Evolutionary conservation across 495 filamentous ascomycete genomes (phyloP).

Genomic region (Hypoxylon crocopeplum): DNA sequence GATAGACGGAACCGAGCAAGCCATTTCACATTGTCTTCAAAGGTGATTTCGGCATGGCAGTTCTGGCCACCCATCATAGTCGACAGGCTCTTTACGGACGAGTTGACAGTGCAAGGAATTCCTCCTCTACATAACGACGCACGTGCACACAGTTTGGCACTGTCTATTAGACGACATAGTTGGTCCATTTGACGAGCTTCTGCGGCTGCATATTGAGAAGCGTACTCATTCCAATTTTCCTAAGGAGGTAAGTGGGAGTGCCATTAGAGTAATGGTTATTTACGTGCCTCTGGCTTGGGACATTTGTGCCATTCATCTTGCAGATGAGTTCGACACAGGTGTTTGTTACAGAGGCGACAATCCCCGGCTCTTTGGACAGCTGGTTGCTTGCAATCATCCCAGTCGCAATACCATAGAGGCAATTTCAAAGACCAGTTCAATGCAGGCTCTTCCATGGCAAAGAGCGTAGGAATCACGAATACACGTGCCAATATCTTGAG

Average conservation of each 20-base stretch:
- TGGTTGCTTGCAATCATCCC: slow-evolving; percentile 24
- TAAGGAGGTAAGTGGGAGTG: slow-evolving; percentile 2
- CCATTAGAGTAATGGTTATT: too few species aligned
- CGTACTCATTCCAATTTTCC: slow-evolving; percentile 17
- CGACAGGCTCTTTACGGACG: slow-evolving; percentile 17
- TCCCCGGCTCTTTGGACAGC: slow-evolving; percentile 33
- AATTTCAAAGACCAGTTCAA: background rate
- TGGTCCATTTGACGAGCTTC: slow-evolving; percentile 25
- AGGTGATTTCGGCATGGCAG: slow-evolving; percentile 37
- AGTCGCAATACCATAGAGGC: slow-evolving; percentile 27
- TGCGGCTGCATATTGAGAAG: slow-evolving; percentile 13
- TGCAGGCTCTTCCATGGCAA: background rate
- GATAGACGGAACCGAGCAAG: slow-evolving; percentile 37
- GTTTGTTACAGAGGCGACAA: slow-evolving; percentile 31
- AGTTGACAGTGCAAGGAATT: slow-evolving; percentile 20
- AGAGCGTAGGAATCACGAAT: too few species aligned
- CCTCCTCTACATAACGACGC: slow-evolving; percentile 5
- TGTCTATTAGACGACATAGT: slow-evolving; percentile 15
- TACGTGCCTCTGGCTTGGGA: slow-evolving; percentile 29
- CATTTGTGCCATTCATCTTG: slow-evolving; percentile 28
- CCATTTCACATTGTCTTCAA: slow-evolving; percentile 40
- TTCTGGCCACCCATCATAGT: slow-evolving; percentile 36
- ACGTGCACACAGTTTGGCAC: slow-evolving; percentile 13
- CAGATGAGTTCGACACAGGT: slow-evolving; percentile 29
- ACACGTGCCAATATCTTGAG: too few species aligned